These are phyloP conservation scores for Aspergillus neoniger DNA, from an alignment of 2,329 filamentous ascomycete species.

Conservation along the genomic window DNA sequence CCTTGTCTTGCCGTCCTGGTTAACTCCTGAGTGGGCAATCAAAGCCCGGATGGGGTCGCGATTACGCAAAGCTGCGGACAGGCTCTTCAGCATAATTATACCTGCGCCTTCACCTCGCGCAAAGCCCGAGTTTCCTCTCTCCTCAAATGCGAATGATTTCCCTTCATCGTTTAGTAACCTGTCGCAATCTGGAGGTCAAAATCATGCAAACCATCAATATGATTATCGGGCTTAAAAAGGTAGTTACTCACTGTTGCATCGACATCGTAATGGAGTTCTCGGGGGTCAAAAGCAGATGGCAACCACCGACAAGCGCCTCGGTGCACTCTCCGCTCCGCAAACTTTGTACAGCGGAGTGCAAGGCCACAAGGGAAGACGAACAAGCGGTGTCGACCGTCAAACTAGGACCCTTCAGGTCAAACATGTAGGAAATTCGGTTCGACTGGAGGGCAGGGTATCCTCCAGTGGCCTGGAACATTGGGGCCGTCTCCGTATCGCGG, in stretches of 20 bases:
- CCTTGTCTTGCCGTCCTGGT: slow-evolving; percentile 36
- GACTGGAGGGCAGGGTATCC: slow-evolving; percentile 17
- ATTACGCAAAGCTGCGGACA: slow-evolving; percentile 57
- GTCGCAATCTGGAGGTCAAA: slow-evolving; percentile 44
- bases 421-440: slow-evolving; percentile 34
- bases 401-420: slow-evolving; percentile 29
- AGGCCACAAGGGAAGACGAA: slow-evolving; percentile 23
- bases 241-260: neutral
- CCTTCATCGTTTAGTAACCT: slow-evolving; percentile 41
- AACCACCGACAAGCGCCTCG: slow-evolving; percentile 29
- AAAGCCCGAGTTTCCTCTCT: slow-evolving; percentile 61
- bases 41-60: slow-evolving; percentile 51
- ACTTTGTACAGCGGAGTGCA: slow-evolving; percentile 29
- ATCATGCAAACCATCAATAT: slow-evolving; percentile 28
- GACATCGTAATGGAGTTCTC: slow-evolving; percentile 25
- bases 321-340: slow-evolving; percentile 13
- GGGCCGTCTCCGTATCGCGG: slow-evolving; percentile 24
- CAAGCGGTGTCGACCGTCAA: slow-evolving; percentile 33
- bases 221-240: slow-evolving; percentile 14
- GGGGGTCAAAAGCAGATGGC: slow-evolving; percentile 41
- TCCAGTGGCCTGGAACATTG: slow-evolving; percentile 24
- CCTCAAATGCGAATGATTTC: slow-evolving; percentile 47
- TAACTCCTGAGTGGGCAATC: slow-evolving; percentile 39
- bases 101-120: slow-evolving; percentile 65
- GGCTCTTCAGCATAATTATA: slow-evolving; percentile 59